Base-by-base conservation (phyloP, 2,329 filamentous ascomycete genomes). In the Colletotrichum sp. region DNA sequence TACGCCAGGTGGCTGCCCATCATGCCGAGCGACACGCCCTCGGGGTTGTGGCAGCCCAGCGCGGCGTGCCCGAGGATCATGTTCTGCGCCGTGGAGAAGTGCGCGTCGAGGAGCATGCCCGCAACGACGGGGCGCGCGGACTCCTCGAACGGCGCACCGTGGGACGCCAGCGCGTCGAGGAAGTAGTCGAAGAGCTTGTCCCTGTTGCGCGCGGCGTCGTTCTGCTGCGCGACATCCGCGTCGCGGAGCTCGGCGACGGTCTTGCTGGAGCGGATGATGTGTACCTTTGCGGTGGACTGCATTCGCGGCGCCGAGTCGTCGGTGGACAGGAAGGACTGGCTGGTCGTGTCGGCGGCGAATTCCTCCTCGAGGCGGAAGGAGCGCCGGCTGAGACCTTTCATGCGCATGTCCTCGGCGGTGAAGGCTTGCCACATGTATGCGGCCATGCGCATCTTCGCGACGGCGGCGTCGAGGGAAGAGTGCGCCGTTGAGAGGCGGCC, bases 371-470 rank as follows among this genome's bases (percentile, higher is more conserved):
- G 91, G 48, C 93, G 89, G 84, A 95, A 95, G 78, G 92, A 93
- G 68, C 93, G 89, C 64, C 93, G 88, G 12, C 92, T 93, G 77
- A 95, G 92, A 30, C 91, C 91, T 79, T 94, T 91, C 66, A 90
- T 88, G 77, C 92, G 92, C 91, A 95, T 93, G 80, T 95, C 93
- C 80, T 95, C 93, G 27, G 93, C 93, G 2, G 93, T 94, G 73
- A 94, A 93, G 27, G 93, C 93, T 81, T 95, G 94, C 93, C 94
- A 95, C 72, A 95, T 88, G 82, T 95, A 94, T 28, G 93, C 94
- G 25, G 93, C 90, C 90, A 94, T 94, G 70, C 93, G 89, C 79
- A 94, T 93, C 81, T 95, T 95, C 79, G 90, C 89, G 67, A 94
- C 88, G 2, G 93, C 93, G 22, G 90, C 90, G 32, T 93, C 89